Base-by-base conservation (phyloP, 2,329 filamentous ascomycete genomes). In the Talaromyces amestolkiae region DNA sequence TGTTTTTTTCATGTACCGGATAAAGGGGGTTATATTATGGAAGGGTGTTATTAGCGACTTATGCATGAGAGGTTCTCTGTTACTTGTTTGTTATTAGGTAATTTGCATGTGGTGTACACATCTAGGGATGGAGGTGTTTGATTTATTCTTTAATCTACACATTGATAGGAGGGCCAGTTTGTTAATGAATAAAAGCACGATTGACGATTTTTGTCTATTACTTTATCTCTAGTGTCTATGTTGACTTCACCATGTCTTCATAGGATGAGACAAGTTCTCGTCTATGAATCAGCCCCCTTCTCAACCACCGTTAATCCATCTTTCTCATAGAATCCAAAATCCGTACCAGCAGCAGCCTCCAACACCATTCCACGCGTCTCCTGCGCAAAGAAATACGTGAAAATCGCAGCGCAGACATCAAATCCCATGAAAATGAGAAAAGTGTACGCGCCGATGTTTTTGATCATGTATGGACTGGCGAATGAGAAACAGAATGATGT, bases 341-440 rank as follows among this genome's bases (percentile, higher is more conserved):
- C 68, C n/a, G 65, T 70, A 43, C 69, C 69, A 24, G 68, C 68
- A n/a, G 68, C 69, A 63, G 64, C 83, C 11, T 78, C 82, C 63
- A 82, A 84, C 0, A 82, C 84, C 17, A 83, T 77, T 15, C 78
- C 83, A 67, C 80, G 81, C 53, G 83, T 81, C 74, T 86, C 84
- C 2, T 83, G 83, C 9, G 86, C 76, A 2, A 83, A 80, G 70
- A 84, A 85, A 66, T 79, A 86, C 0, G 81, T 80, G 81, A 84
- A 87, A 2, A 51, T 81, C 37, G 11, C 80, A 72, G 43, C 79
- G 81, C 8, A 80, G 19, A 3, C 80, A 64, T 81, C 81, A 7
- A 80, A 79, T 27, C 73, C 72, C 65, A 74, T 76, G 68, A 78
- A 71, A 70, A 77, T 68, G 69, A 78, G 65, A 78, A 83, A 15